Evolutionary conservation across 2,329 filamentous ascomycete species (phyloP).

Genomic region (Truncatella angustata): DNA sequence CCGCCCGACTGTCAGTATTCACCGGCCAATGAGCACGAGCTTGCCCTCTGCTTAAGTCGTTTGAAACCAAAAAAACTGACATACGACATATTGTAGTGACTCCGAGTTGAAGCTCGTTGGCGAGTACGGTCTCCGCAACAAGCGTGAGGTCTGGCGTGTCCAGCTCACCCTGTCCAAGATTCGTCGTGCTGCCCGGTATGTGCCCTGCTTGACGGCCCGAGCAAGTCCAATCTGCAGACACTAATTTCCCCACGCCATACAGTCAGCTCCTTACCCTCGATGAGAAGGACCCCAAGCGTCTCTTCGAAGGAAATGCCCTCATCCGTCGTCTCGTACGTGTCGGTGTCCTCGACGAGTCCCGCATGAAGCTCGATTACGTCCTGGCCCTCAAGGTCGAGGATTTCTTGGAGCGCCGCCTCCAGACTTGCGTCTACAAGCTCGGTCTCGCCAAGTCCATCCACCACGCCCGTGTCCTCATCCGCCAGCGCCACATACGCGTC

Average conservation of each 20-base stretch:
- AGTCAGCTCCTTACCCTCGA: slow-evolving; percentile 99
- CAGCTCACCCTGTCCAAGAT: slow-evolving; percentile 99
- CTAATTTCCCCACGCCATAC: slow-evolving; percentile 15
- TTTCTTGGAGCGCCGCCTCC: slow-evolving; percentile 99
- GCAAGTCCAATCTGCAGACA: not conserved
- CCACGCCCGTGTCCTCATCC: slow-evolving; percentile 99
- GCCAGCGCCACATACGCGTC: slow-evolving; percentile 99
- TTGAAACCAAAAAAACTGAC: slow-evolving; percentile 72
- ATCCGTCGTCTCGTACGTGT: slow-evolving; percentile 99
- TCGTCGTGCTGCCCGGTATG: slow-evolving; percentile 99
- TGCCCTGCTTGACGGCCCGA: slow-evolving; percentile 1
- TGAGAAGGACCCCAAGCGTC: slow-evolving; percentile 99
- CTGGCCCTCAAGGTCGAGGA: slow-evolving; percentile 98
- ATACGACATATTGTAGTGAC: slow-evolving; percentile 67
- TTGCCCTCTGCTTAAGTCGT: slow-evolving; percentile 94
- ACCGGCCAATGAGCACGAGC: slow-evolving; percentile 97
- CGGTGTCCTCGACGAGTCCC: slow-evolving; percentile 99
- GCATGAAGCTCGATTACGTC: slow-evolving; percentile 99
- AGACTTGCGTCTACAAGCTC: slow-evolving; percentile 99
- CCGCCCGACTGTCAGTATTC: slow-evolving; percentile 97
- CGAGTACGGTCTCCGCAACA: slow-evolving; percentile 99
- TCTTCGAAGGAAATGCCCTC: slow-evolving; percentile 99
- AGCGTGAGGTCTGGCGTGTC: slow-evolving; percentile 99
- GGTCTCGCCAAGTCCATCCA: slow-evolving; percentile 99
- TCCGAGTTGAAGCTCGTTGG: slow-evolving; percentile 99